Evolutionary conservation across 169 alveolate species (phyloP), one percentile per base, ranked within the genome.

Genomic region (Amoebophrya sp.): DNA sequence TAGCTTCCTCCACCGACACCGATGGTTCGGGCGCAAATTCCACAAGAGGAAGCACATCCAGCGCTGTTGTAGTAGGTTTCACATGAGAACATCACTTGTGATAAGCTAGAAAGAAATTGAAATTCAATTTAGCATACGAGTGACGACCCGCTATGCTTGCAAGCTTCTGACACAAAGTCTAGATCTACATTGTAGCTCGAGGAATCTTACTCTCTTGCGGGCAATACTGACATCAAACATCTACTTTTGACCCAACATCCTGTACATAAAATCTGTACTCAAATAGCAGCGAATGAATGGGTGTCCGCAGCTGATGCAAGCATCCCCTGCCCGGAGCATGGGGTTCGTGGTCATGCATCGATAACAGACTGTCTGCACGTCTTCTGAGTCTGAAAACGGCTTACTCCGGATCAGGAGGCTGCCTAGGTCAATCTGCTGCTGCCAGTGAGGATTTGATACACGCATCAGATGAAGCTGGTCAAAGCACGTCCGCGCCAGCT

Each of bases 341-440:
- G 97, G 94, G 92, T 95, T 95, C 18, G 92, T 83, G 93, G 93
- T 96, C 94, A 94, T 94, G 94, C 97, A 96, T 92, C 97, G 93
- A 90, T 95, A 94, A 91, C 98, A 97, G 12, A 94, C 91, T 0
- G 97, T 96, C 33, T 94, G 93, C 77, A 95, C 93, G 41, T 93
- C 94, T 41, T 97, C 98, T n/a, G 95, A 94, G 93, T 97, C 98
- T n/a, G 94, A 91, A 92, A 93, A 95, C 0, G 97, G 97, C 83
- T 95, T 95, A 14, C 83, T 65, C 38, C 83, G 83, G 33, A 65
- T 65, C 83, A 65, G 39, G 83, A 65, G 83, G 26, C 83, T 65
- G 39, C 83, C 83, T 6, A 65, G 83, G 33, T 65, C 83, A 0
- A 65, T 65, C 33, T 65, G 83, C 38, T 65, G 83, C 26, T 65